Percentiles rank a stretch among this genome's conserved stretches.
These are phyloP conservation scores for Phialophora expanda DNA, from an alignment of 2,329 filamentous ascomycete genomes.

Conservation along the genomic window DNA sequence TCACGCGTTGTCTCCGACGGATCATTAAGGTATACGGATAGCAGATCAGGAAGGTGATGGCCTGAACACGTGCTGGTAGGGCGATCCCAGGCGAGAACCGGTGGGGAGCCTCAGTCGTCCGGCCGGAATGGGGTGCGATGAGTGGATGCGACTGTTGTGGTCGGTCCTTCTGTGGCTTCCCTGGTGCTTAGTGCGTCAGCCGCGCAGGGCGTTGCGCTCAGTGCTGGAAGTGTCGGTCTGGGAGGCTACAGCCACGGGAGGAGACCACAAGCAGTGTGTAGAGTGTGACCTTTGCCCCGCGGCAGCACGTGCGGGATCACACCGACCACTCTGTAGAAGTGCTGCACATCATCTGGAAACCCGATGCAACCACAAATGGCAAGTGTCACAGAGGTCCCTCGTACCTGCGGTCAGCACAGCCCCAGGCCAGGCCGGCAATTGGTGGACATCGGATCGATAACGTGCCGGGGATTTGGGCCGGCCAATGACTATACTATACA, in stretches of 20 bases:
- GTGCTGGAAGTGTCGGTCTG: background rate
- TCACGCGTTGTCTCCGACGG: background rate
- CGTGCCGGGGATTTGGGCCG: background rate
- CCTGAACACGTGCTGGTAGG: background rate
- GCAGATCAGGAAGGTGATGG: slow-evolving; percentile 2
- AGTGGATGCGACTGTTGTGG: too few relatives aligned
- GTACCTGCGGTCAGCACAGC: slow-evolving; percentile 28
- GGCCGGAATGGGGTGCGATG: too few relatives aligned
- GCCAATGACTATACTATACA: slow-evolving; percentile 21
- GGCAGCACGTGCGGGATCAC: too few relatives aligned
- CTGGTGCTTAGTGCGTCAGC: too few relatives aligned
- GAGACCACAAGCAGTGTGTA: background rate
- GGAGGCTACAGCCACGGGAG: background rate
- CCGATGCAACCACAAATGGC: background rate
- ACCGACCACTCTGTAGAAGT: too few relatives aligned
- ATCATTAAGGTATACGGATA: background rate
- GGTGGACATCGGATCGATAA: slow-evolving; percentile 13
- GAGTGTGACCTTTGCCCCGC: background rate
- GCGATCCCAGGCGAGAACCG: background rate
- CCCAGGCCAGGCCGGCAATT: background rate
- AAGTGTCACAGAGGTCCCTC: background rate
- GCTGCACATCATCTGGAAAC: too few relatives aligned
- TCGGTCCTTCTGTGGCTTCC: background rate
- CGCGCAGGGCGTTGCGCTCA: too few relatives aligned
- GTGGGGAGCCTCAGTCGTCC: too few relatives aligned